phyloP scores from a whole-genome alignment of 306 rosid genomes.

The Datisca glomerata region DNA sequence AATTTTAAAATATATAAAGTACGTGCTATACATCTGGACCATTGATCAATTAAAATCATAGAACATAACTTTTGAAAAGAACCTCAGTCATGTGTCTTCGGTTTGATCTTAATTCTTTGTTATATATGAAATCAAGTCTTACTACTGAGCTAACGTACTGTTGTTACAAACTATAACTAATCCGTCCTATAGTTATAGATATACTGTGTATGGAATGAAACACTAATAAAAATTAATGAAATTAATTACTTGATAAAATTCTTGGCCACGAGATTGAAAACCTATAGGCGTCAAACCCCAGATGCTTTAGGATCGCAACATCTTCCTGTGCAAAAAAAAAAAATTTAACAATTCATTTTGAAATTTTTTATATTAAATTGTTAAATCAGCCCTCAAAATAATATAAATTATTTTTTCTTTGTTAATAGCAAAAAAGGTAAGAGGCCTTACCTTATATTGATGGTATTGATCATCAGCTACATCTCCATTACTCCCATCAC shows the following conservation, averaged over 20 bases:
- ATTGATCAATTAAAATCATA: no score
- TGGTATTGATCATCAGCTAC: conserved; percentile 20
- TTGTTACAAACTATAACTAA: no score
- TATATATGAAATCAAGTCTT: no score
- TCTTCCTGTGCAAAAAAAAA: conserved; percentile 46
- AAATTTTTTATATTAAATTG: background rate
- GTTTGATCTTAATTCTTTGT: no score
- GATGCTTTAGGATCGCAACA: conserved; percentile 38
- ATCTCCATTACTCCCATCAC: conserved; percentile 10
- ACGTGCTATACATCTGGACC: no score
- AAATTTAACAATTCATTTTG: background rate
- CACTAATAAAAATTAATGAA: background rate
- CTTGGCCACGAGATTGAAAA: conserved; percentile 93
- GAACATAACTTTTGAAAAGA: no score
- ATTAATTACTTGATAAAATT: conserved; percentile 58
- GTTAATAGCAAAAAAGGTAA: background rate
- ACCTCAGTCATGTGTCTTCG: no score
- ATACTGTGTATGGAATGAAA: no score
- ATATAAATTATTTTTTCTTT: no score
- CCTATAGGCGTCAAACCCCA: conserved; percentile 73
- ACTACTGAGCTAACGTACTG: no score
- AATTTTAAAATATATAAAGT: no score
- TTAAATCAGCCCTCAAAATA: background rate
- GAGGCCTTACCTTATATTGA: conserved; percentile 6
- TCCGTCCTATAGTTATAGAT: no score